These are phyloP conservation scores for Solanum appendiculatum DNA, from an alignment of 257 asterid species.

Conservation along the genomic window DNA sequence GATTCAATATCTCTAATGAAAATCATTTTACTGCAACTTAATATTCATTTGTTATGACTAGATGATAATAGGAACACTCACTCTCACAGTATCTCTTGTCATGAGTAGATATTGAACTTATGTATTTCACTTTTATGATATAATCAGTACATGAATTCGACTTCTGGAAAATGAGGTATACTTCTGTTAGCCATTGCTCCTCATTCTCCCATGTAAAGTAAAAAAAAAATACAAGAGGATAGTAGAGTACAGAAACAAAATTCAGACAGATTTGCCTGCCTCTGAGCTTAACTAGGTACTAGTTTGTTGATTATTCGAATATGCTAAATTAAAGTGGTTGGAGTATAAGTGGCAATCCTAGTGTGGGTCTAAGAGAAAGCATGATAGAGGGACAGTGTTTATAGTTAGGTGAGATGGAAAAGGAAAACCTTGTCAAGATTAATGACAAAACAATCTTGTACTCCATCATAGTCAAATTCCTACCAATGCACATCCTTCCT, in stretches of 20 bases:
- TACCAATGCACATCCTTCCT: constrained; percentile 85
- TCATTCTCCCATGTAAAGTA: too few relatives aligned
- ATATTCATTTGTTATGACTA: neutral
- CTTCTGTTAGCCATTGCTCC: neutral
- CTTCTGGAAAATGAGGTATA: neutral
- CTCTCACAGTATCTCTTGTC: neutral
- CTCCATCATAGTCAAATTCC: constrained; percentile 64
- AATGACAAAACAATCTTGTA: constrained; percentile 52
- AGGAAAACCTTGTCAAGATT: constrained; percentile 54
- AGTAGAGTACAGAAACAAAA: too few relatives aligned
- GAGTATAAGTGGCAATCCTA: constrained; percentile 66
- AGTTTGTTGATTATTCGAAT: neutral
- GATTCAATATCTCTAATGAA: neutral
- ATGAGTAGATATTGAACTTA: neutral
- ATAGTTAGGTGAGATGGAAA: constrained; percentile 59
- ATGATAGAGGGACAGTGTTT: constrained; percentile 49
- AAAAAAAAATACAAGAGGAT: neutral
- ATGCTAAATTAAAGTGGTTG: constrained; percentile 14
- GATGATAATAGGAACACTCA: neutral
- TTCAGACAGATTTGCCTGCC: neutral
- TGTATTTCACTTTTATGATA: neutral
- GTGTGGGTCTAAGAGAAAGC: constrained; percentile 77
- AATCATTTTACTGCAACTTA: neutral
- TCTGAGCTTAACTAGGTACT: neutral
- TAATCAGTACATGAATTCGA: neutral